These are phyloP conservation scores for Ophiostoma tasmaniense DNA, from an alignment of 2,329 filamentous ascomycete species.

Conservation along the genomic window DNA sequence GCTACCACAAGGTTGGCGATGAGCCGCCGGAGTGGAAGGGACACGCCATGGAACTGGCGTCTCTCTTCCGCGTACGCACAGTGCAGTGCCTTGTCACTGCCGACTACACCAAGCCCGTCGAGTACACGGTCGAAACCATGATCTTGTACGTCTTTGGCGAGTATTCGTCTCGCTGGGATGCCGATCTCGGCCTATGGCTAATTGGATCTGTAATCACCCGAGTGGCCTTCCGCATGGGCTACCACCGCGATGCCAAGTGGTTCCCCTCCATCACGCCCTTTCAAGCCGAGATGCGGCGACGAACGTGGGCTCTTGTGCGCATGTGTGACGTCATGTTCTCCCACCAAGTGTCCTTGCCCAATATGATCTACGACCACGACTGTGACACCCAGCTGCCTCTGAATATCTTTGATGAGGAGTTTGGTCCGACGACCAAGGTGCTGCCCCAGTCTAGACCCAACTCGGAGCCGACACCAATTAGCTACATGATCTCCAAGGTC, in stretches of 20 bases:
- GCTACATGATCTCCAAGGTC: slow-evolving; percentile 70
- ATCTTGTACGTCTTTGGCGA: slow-evolving; percentile 69
- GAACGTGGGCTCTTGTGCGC: slow-evolving; percentile 62
- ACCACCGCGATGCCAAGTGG: slow-evolving; percentile 69
- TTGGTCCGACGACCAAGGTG: slow-evolving; percentile 58
- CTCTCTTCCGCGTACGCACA: slow-evolving; percentile 60
- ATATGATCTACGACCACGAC: slow-evolving; percentile 64
- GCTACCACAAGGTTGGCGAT: slow-evolving; percentile 70
- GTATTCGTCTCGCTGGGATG: slow-evolving; percentile 63
- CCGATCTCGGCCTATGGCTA: slow-evolving; percentile 58
- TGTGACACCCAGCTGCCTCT: slow-evolving; percentile 67
- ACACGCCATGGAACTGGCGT: slow-evolving; percentile 49
- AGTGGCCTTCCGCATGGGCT: slow-evolving; percentile 60
- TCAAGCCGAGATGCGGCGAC: slow-evolving; percentile 65
- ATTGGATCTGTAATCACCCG: slow-evolving; percentile 48
- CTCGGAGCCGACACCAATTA: slow-evolving; percentile 65
- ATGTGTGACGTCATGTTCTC: slow-evolving; percentile 71
- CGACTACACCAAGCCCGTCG: slow-evolving; percentile 67
- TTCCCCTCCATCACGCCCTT: slow-evolving; percentile 65
- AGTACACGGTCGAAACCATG: slow-evolving; percentile 71
- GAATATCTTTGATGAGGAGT: slow-evolving; percentile 75
- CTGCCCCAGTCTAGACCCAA: slow-evolving; percentile 59
- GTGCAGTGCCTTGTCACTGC: slow-evolving; percentile 69
- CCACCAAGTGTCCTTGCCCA: slow-evolving; percentile 58
- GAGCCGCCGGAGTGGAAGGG: slow-evolving; percentile 72